Base-by-base conservation (phyloP, 2,329 filamentous ascomycete genomes). In the Shiraia sp. region DNA sequence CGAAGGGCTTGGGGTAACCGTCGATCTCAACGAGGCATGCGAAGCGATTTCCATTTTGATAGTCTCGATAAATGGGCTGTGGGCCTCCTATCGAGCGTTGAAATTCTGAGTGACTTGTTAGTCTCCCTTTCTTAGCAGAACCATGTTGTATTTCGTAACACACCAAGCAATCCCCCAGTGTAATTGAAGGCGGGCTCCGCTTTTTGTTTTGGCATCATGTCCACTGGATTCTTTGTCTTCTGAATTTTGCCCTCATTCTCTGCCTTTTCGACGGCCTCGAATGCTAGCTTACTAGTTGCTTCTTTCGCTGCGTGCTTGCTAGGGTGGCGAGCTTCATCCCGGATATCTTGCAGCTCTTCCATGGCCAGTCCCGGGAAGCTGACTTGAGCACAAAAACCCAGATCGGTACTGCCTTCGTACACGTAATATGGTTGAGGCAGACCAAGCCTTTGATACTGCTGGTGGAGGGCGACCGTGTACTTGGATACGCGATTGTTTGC, bases 241-340 rank as follows among this genome's bases (percentile, higher is more conserved):
- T 8, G 24, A 19, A 22, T 28, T 13, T 2, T 15, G 12, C 9
- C 19, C 17, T 10, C 19, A 4, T 22, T 22, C 8, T 22, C 19
- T 22, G 19, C 19, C 19, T 22, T 22, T 22, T 22, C 19, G 19
- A 22, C 19, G 19, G 19, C 19, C 19, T 42, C 45, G 5, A 71
- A 26, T 2, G 57, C 70, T n/a, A 42, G 49, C 51, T 63, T 61
- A 29, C 65, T 67, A 15, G 70, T 35, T 2, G 57, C 65, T 42
- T 75, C 73, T 41, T 72, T 74, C 0, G 70, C 72, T 35, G 72
- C 69, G 42, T 70, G 69, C 57, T 76, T 75, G 27, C 57, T 70
- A 6, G 9, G 25, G 12, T 28, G 16, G 1, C 14, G 13, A 10
- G n/a, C 13, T 2, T 24, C 19, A 16, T 25, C 16, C n/a, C 53